These are phyloP conservation scores for Sisymbrium irio DNA, from an alignment of 345 rosid species.

Conservation along the genomic window DNA sequence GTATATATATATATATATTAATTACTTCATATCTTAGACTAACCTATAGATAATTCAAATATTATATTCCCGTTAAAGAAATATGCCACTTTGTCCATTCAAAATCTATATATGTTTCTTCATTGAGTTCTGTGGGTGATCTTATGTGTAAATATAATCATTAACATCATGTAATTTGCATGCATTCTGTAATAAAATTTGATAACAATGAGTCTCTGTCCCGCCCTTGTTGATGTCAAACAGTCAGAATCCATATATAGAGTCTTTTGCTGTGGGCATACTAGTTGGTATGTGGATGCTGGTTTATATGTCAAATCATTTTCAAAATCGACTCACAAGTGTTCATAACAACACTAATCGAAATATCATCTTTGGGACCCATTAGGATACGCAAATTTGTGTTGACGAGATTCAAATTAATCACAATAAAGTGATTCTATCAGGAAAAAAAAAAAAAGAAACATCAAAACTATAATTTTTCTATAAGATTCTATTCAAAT, in stretches of 20 bases:
- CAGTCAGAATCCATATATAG: neutral
- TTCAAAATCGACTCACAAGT: conserved; percentile 11
- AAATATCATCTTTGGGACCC: conserved; percentile 6
- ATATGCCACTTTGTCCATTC: neutral
- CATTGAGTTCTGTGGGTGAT: neutral
- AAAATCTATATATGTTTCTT: neutral
- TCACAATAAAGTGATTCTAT: neutral
- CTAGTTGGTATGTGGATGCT: neutral
- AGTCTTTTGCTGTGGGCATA: neutral
- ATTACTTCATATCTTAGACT: neutral
- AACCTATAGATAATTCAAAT: neutral
- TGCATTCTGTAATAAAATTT: neutral
- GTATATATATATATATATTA: neutral
- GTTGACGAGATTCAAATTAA: neutral
- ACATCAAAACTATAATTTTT: neutral
- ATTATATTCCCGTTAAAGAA: neutral
- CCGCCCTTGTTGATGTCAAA: neutral
- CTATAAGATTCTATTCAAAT: neutral
- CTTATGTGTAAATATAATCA: neutral
- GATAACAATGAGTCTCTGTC: neutral
- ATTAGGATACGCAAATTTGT: neutral
- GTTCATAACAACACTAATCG: neutral
- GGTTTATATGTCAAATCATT: neutral
- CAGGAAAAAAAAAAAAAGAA: neutral
- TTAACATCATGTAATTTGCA: neutral